Base-by-base conservation (phyloP, 148 eudicot species). In the Rheum nobile region DNA sequence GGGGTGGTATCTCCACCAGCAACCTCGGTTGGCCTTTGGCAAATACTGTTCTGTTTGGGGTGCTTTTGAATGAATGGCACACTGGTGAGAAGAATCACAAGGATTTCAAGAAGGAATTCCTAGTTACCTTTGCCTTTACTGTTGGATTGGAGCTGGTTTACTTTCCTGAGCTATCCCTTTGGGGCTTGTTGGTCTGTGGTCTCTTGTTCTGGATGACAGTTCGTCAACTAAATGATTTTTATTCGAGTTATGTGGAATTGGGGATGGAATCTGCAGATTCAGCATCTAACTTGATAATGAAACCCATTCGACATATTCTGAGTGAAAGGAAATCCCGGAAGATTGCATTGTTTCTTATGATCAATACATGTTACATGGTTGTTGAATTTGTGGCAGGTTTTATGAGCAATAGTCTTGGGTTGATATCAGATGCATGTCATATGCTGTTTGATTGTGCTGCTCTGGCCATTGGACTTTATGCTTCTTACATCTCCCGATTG, bases 401-500 rank as follows among this genome's bases (percentile, higher is more conserved):
- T 75, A 91, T 95, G 98, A 91, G 93, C 78, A 95, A 95, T 68
- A 95, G 98, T 84, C 96, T 95, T 75, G 98, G 98, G 55, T 78
- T 95, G 84, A 91, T 95, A 80, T 91, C 98, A 37, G 98, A 95
- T 81, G 98, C 98, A 3, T 95, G 98, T 74, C 98, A 95, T 82
- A 95, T 95, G 98, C 72, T 95, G 80, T 95, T 95, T 73, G 98
- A 95, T 85, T 95, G 98, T 84, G 96, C 96, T 78, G 98, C 98
- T 75, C 83, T 95, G 46, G 98, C 93, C 7, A 91, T 95, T 78
- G 98, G 98, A 68, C 83, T 95, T 47, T 95, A 95, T 84, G 97
- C 98, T 52, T 91, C 97, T 26, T 95, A 95, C 79, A 95, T 95
- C 68, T 86, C 98, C 13, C 81, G 97, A 75, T 79, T 95, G 75